Conservation (phyloP, 2,329 filamentous ascomycete species). For the Aspergillus melleus region DNA sequence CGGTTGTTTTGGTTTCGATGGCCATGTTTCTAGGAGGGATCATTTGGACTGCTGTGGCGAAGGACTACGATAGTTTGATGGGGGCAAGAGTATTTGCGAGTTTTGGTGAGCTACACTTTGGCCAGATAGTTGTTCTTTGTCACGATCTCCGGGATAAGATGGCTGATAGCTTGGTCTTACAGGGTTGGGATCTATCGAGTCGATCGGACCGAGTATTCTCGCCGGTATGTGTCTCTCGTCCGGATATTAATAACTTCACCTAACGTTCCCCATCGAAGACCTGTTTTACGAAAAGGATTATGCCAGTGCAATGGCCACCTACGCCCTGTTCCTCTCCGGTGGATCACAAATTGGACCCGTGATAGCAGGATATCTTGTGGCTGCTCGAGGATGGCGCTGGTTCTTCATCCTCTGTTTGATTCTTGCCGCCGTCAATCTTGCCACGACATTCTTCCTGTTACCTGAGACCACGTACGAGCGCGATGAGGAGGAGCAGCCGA, state of each 20-base stretch:
- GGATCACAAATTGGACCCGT: slow-evolving; percentile 38
- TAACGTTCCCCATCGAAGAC: slow-evolving; percentile 20
- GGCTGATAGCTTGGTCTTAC: neutral
- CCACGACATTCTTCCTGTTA: slow-evolving; percentile 34
- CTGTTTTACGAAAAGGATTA: slow-evolving; percentile 29
- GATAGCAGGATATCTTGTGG: slow-evolving; percentile 36
- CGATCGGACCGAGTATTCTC: slow-evolving; percentile 36
- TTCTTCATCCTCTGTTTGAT: slow-evolving; percentile 39
- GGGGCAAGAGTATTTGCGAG: slow-evolving; percentile 34
- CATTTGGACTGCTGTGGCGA: slow-evolving; percentile 35
- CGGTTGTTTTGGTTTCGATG: slow-evolving; percentile 32
- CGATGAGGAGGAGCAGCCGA: slow-evolving; percentile 22
- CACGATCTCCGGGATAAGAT: too few relatives aligned
- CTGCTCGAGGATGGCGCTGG: slow-evolving; percentile 39
- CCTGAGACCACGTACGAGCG: slow-evolving; percentile 36
- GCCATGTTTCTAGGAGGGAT: slow-evolving; percentile 29
- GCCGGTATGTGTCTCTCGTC: slow-evolving; percentile 20
- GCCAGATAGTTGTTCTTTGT: too few relatives aligned
- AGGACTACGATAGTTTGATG: slow-evolving; percentile 31
- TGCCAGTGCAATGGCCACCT: slow-evolving; percentile 35
- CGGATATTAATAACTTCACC: neutral
- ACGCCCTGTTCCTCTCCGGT: slow-evolving; percentile 33
- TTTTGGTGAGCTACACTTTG: slow-evolving; percentile 28
- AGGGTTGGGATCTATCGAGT: slow-evolving; percentile 32
- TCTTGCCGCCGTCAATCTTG: slow-evolving; percentile 30